Evolutionary conservation across 2,329 filamentous ascomycete species (phyloP).

Genomic region (Metarhizium anisopliae): DNA sequence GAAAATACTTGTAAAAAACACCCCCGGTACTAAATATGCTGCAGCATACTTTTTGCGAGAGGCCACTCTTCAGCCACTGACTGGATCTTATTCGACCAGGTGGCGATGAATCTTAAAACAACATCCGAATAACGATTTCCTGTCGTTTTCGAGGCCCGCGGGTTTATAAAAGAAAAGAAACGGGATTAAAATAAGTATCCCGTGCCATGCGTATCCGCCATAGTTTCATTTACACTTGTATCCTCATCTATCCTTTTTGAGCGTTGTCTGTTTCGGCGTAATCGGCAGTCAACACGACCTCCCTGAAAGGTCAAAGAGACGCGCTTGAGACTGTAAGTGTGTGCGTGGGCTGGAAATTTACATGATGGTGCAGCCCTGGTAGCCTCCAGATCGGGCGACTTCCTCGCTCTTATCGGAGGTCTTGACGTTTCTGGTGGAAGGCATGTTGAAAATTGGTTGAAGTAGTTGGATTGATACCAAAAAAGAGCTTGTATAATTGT

Average conservation of each 20-base stretch:
- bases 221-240: background rate
- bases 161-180: background rate
- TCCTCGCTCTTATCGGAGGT: slow-evolving; percentile 12
- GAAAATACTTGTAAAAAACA: background rate
- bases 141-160: background rate
- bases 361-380: slow-evolving; percentile 23
- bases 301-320: background rate
- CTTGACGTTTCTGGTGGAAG: slow-evolving; percentile 16
- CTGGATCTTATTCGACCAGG: background rate
- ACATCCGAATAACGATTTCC: background rate
- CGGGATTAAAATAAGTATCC: background rate
- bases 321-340: background rate
- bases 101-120: background rate
- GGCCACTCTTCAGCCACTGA: background rate
- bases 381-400: background rate
- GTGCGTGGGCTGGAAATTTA: slow-evolving; percentile 13
- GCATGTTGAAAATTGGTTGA: slow-evolving; percentile 16
- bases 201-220: background rate
- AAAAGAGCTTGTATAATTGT: background rate
- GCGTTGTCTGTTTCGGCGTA: background rate
- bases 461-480: background rate
- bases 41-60: background rate
- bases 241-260: background rate
- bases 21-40: background rate
- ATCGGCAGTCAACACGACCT: background rate